A percentile compares a stretch with the other conserved stretches of the same genome.
These are phyloP conservation scores for Termitomyces heimii DNA, from an alignment of 768 basidiomycete genomes.

Conservation along the genomic window DNA sequence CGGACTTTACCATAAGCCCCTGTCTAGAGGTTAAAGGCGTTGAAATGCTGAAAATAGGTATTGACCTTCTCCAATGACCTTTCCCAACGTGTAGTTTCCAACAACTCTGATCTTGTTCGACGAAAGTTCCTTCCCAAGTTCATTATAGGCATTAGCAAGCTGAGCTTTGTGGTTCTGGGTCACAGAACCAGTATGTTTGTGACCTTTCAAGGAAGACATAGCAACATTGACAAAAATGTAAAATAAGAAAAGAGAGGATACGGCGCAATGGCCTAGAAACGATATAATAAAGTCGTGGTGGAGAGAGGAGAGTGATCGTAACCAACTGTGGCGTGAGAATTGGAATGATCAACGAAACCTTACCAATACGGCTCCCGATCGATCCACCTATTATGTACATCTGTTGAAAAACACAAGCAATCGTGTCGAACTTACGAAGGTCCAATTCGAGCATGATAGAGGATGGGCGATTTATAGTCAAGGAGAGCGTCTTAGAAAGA, in stretches of 20 bases:
- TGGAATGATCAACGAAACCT: background rate
- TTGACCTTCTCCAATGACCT: conserved; percentile 92
- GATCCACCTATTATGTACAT: background rate
- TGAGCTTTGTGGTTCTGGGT: conserved; percentile 79
- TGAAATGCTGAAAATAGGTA: conserved; percentile 7
- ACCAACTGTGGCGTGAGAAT: conserved; percentile 13
- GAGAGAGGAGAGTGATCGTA: background rate
- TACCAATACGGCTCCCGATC: background rate
- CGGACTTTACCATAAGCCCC: conserved; percentile 96
- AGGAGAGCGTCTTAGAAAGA: too few relatives aligned
- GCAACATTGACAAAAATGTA: conserved; percentile 28
- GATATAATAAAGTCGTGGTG: conserved; percentile 1
- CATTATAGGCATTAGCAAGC: conserved; percentile 94
- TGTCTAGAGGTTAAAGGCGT: conserved; percentile 22
- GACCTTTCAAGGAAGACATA: conserved; percentile 47
- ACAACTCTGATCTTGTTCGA: conserved; percentile 86
- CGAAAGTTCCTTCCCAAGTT: conserved; percentile 93
- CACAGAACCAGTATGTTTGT: conserved; percentile 57
- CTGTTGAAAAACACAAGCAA: background rate
- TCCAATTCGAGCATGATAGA: too few relatives aligned
- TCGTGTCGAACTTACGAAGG: too few relatives aligned
- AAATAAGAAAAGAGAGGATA: conserved; percentile 29
- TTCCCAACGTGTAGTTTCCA: conserved; percentile 91
- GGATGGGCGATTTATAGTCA: too few relatives aligned
- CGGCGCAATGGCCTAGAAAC: conserved; percentile 25